A percentile compares a stretch with the other conserved stretches of the same genome.
Conservation (phyloP, 208 protist species). For the Acanthamoeba healyi region DNA sequence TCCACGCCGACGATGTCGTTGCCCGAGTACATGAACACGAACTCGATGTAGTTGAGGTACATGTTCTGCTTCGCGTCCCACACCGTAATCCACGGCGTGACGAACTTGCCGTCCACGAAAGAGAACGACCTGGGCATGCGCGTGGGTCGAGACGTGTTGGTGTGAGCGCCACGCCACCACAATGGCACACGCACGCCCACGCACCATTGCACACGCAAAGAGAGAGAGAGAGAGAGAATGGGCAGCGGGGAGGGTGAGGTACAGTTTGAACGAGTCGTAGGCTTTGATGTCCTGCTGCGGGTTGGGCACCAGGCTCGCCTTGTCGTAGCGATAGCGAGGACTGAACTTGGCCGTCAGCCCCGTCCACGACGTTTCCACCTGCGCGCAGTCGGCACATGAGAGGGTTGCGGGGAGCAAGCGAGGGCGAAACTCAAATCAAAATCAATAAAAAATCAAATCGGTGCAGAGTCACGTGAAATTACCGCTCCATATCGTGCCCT, state of each 20-base stretch:
- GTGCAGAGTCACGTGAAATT: not conserved
- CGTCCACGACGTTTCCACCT: constrained; percentile 49
- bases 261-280: constrained; percentile 40
- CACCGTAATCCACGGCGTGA: constrained; percentile 66
- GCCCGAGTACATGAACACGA: constrained; percentile 44
- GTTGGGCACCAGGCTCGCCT: not conserved
- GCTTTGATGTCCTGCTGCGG: constrained; percentile 43
- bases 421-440: too few species aligned
- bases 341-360: constrained; percentile 47
- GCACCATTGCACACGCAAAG: not conserved
- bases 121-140: not conserved
- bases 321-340: constrained; percentile 36
- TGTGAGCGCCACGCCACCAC: not conserved
- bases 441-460: not conserved
- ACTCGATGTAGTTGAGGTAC: constrained; percentile 64
- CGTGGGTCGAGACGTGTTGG: not conserved
- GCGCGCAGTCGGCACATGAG: not conserved
- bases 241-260: not conserved
- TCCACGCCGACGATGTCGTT: constrained; percentile 21
- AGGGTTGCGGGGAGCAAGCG: too few species aligned
- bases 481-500: constrained; percentile 39
- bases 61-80: constrained; percentile 36
- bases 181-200: too few species aligned
- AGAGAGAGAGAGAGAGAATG: not conserved
- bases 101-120: constrained; percentile 46